phyloP scores from a whole-genome alignment of 2,329 filamentous ascomycete genomes.

The Pseudofabraea citricarpa region DNA sequence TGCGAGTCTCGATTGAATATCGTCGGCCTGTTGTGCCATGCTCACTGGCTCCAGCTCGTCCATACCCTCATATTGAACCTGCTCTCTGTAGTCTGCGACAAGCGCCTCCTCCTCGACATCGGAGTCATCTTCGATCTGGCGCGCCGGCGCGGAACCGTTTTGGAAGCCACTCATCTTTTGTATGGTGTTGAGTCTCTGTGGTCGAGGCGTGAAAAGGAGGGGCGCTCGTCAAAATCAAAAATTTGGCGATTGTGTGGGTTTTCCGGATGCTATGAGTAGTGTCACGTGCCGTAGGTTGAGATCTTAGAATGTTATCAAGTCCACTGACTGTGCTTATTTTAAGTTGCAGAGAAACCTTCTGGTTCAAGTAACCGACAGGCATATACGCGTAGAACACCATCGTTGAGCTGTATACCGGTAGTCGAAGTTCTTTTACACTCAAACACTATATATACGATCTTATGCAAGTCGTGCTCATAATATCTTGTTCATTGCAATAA shows the following conservation, averaged over 20 bases:
- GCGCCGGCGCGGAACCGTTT: conserved; percentile 55
- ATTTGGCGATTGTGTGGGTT: conserved; percentile 6
- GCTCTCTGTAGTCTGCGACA: conserved; percentile 92
- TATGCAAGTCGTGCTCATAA: no score
- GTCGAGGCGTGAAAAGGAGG: conserved; percentile 8
- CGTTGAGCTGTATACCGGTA: no score
- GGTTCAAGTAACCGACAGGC: neutral
- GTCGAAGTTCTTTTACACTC: no score
- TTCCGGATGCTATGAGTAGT: no score
- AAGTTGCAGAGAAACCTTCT: neutral
- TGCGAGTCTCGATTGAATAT: conserved; percentile 87
- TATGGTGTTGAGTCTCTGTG: conserved; percentile 3
- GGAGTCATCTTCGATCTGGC: conserved; percentile 72
- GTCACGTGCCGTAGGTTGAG: neutral
- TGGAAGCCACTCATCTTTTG: conserved; percentile 54
- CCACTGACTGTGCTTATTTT: neutral
- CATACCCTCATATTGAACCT: conserved; percentile 88
- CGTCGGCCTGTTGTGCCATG: conserved; percentile 73
- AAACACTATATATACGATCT: no score
- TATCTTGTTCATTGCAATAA: no score
- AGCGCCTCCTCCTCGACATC: conserved; percentile 95
- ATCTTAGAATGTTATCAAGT: neutral
- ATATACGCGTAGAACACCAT: no score
- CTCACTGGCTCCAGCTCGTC: conserved; percentile 74
- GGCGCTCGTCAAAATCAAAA: conserved; percentile 16